Percentiles rank a stretch among this genome's conserved stretches.
These are phyloP conservation scores for Colletotrichum zoysiae DNA, from an alignment of 2,329 filamentous ascomycete genomes.

Conservation along the genomic window DNA sequence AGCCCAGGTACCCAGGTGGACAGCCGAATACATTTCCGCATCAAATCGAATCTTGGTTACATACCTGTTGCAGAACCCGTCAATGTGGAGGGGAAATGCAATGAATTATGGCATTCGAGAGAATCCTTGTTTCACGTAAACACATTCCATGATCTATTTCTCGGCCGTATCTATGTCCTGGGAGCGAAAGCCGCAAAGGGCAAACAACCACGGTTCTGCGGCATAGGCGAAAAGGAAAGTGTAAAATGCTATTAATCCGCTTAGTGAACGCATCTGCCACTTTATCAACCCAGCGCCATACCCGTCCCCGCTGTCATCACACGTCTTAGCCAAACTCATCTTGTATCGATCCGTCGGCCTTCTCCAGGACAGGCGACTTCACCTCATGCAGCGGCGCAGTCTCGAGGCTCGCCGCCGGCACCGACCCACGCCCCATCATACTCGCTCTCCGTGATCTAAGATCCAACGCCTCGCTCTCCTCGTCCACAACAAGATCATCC, in stretches of 20 bases:
- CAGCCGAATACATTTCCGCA: not conserved
- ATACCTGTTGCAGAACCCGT: not conserved
- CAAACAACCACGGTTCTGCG: not conserved
- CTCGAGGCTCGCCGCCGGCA: conserved; percentile 58
- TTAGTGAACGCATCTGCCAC: conserved; percentile 32
- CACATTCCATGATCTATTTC: no score
- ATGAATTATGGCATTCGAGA: not conserved
- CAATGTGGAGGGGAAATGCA: not conserved
- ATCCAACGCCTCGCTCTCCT: conserved; percentile 69
- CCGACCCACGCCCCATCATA: conserved; percentile 60
- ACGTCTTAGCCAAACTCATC: conserved; percentile 42
- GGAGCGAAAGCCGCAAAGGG: no score
- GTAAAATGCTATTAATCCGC: conserved; percentile 39
- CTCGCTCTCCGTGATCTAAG: conserved; percentile 68
- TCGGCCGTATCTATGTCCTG: not conserved
- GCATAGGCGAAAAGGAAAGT: not conserved
- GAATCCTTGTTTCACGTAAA: not conserved
- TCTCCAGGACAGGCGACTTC: conserved; percentile 28
- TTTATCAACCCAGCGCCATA: not conserved
- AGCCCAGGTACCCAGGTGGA: no score
- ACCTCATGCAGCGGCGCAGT: conserved; percentile 60
- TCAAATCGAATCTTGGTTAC: not conserved
- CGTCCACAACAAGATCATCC: conserved; percentile 59
- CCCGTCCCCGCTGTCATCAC: conserved; percentile 1
- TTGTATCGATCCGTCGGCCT: conserved; percentile 39